Percentiles rank a stretch among this genome's conserved stretches.
These are phyloP conservation scores for Russula olivacea DNA, from an alignment of 768 basidiomycete species.

Conservation along the genomic window DNA sequence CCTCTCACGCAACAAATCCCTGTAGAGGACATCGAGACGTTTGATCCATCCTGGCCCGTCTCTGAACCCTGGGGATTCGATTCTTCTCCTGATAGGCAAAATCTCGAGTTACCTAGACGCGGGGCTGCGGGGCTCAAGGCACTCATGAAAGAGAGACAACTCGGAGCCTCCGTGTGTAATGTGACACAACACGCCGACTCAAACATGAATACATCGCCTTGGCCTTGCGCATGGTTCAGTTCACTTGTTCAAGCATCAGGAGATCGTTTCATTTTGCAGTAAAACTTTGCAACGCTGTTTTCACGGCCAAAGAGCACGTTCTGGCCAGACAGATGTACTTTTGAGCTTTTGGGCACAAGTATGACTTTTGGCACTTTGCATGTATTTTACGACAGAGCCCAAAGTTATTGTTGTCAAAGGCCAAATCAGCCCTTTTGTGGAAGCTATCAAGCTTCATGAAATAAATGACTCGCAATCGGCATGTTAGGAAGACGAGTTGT, in stretches of 20 bases:
- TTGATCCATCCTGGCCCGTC: conserved; percentile 12
- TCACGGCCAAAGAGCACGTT: background rate
- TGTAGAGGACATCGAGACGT: background rate
- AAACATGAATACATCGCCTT: conserved; percentile 37
- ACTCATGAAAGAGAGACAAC: too few species aligned
- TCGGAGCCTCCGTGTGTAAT: too few species aligned
- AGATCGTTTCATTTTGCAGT: background rate
- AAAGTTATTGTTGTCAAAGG: too few species aligned
- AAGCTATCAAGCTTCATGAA: too few species aligned
- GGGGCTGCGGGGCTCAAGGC: conserved; percentile 28
- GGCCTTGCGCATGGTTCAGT: conserved; percentile 41
- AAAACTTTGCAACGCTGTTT: background rate
- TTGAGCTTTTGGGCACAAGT: too few species aligned
- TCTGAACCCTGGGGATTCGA: background rate
- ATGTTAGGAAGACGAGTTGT: too few species aligned
- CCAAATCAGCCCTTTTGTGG: too few species aligned
- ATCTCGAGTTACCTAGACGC: conserved; percentile 38
- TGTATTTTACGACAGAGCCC: too few species aligned
- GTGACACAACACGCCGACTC: conserved; percentile 36
- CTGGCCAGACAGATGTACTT: too few species aligned
- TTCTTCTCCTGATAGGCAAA: conserved; percentile 29
- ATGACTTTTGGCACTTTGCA: too few species aligned
- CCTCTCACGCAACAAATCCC: background rate
- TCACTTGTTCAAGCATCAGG: background rate
- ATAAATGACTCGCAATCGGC: too few species aligned